Conservation (phyloP, 495 filamentous ascomycete genomes). For the Trichoderma virens region DNA sequence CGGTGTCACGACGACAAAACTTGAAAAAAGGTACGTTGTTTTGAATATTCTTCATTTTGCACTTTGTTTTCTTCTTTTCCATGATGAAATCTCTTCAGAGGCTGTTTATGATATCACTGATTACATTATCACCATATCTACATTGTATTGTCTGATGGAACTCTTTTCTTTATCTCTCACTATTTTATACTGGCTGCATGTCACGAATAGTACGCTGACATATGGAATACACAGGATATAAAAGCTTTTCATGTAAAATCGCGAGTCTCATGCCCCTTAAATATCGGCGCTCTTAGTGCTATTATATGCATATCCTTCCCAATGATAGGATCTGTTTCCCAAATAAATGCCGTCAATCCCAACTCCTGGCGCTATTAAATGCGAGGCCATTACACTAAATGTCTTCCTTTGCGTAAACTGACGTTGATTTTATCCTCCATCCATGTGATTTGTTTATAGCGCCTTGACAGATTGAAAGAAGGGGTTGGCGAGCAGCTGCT, state of each 20-base stretch:
- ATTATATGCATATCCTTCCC: neutral
- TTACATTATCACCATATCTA: constrained; percentile 34
- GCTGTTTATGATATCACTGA: constrained; percentile 44
- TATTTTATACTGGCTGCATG: neutral
- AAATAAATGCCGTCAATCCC: neutral
- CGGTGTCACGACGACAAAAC: neutral
- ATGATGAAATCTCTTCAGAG: constrained; percentile 34
- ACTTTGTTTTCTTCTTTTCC: constrained; percentile 10
- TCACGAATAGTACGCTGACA: neutral
- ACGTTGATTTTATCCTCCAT: neutral
- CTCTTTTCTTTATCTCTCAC: neutral
- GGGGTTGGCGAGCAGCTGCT: constrained; percentile 66
- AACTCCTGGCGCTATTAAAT: constrained; percentile 5
- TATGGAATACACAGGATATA: neutral
- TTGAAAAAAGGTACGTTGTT: constrained; percentile 15
- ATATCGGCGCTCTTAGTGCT: neutral
- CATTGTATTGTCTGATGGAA: constrained; percentile 22
- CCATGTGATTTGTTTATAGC: constrained; percentile 39
- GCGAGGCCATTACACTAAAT: neutral
- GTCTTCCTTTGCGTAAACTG: neutral
- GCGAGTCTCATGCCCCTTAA: neutral
- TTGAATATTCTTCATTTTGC: constrained; percentile 10
- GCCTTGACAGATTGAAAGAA: constrained; percentile 86
- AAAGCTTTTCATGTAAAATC: neutral
- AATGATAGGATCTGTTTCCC: neutral